These are phyloP conservation scores for Leccinum subgranulosum DNA, from an alignment of 768 basidiomycete genomes.

Conservation along the genomic window DNA sequence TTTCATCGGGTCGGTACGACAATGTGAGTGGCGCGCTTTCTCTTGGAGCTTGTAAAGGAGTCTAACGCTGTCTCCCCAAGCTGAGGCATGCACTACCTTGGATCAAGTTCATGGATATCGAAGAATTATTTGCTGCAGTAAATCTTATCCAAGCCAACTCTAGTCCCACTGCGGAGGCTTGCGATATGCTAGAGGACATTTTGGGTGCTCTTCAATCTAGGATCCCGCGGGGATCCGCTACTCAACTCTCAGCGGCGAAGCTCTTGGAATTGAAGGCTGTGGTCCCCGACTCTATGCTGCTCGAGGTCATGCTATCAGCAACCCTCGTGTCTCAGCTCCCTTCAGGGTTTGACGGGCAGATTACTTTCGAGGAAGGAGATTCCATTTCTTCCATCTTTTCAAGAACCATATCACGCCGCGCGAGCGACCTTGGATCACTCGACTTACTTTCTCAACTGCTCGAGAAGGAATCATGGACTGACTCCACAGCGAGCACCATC, in stretches of 20 bases:
- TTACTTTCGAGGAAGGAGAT: slow-evolving; percentile 6
- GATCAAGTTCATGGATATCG: slow-evolving; percentile 50
- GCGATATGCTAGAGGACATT: slow-evolving; percentile 34
- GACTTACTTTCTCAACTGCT: slow-evolving; percentile 38
- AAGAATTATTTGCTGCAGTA: slow-evolving; percentile 43
- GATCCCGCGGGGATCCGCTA: not conserved
- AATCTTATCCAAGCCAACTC: slow-evolving; percentile 31
- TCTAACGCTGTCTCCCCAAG: slow-evolving; percentile 8
- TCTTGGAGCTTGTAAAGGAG: not conserved
- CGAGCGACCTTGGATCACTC: slow-evolving; percentile 1
- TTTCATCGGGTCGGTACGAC: slow-evolving; percentile 11
- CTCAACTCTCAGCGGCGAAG: slow-evolving; percentile 30
- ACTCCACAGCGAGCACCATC: slow-evolving; percentile 43
- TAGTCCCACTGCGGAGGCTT: not conserved
- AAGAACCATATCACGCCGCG: not conserved
- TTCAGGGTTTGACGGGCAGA: slow-evolving; percentile 24
- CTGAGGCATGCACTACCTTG: slow-evolving; percentile 34
- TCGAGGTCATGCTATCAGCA: slow-evolving; percentile 49
- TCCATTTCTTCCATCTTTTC: slow-evolving; percentile 6
- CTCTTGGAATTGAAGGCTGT: slow-evolving; percentile 38
- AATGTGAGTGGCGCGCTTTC: slow-evolving; percentile 5
- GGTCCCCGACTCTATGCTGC: slow-evolving; percentile 33
- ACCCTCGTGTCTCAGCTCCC: slow-evolving; percentile 37
- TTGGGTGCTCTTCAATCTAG: slow-evolving; percentile 32
- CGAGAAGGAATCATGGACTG: slow-evolving; percentile 39